Percentiles rank a stretch among this genome's conserved stretches.
Evolutionary conservation across 1,284 basidiomycete species (phyloP).

Genomic region (Schizophyllum commune): DNA sequence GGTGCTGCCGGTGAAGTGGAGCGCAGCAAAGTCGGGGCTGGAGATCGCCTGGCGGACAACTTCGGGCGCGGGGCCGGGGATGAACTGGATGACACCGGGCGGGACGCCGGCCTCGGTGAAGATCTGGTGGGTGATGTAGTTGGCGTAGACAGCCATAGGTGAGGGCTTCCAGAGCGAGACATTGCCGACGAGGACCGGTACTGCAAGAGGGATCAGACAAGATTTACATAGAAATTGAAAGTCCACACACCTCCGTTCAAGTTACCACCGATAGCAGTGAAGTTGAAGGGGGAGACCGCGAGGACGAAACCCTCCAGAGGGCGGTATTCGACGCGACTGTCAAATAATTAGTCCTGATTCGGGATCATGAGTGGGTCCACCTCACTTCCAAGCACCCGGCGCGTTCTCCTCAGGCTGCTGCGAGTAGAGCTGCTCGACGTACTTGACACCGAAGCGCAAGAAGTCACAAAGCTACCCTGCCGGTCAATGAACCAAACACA

Average conservation of each 20-base stretch:
- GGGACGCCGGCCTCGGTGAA: conserved; percentile 93
- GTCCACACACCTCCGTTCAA: conserved; percentile 57
- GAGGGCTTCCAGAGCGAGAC: conserved; percentile 98
- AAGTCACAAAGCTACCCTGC: conserved; percentile 76
- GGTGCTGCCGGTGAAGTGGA: conserved; percentile 98
- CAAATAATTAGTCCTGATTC: conserved; percentile 8
- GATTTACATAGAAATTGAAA: not conserved
- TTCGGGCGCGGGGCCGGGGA: conserved; percentile 79
- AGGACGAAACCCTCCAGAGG: conserved; percentile 96
- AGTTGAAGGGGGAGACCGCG: conserved; percentile 98
- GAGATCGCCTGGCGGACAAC: conserved; percentile 78
- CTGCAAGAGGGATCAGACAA: conserved; percentile 26
- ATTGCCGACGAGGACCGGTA: conserved; percentile 92
- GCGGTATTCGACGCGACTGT: conserved; percentile 90
- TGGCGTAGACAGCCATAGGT: conserved; percentile 91
- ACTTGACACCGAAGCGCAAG: conserved; percentile 95
- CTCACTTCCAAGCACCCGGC: conserved; percentile 90
- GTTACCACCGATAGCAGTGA: conserved; percentile 95
- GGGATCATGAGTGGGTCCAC: conserved; percentile 10
- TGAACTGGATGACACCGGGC: conserved; percentile 93
- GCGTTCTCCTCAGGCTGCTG: conserved; percentile 89
- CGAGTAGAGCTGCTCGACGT: conserved; percentile 89
- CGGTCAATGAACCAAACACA: not conserved
- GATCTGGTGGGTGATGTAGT: conserved; percentile 90
- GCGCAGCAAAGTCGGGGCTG: conserved; percentile 76